Evolutionary conservation across 2,329 filamentous ascomycete genomes (phyloP).

Genomic region (Phyllosticta capitalensis): DNA sequence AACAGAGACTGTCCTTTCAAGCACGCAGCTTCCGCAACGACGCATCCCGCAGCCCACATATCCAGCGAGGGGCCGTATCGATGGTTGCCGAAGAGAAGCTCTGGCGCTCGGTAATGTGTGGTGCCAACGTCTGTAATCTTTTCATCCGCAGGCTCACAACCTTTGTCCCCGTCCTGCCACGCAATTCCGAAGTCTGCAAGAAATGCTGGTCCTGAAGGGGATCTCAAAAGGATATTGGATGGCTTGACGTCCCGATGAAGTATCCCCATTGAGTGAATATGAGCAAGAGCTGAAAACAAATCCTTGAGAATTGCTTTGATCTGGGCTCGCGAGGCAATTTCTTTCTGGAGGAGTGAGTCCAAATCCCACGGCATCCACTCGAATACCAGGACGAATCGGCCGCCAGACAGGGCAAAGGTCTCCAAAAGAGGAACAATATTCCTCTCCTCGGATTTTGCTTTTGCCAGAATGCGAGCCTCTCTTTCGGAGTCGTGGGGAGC

Average conservation of each 20-base stretch:
- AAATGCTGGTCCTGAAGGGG: constrained; percentile 60
- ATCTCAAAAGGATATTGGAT: constrained; percentile 69
- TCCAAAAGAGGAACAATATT: constrained; percentile 58
- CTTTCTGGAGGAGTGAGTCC: constrained; percentile 51
- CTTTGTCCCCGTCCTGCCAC: constrained; percentile 55
- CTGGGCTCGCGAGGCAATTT: constrained; percentile 31
- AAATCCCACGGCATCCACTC: constrained; percentile 74
- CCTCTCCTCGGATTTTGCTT: constrained; percentile 43
- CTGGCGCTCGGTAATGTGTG: constrained; percentile 80
- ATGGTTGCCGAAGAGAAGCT: constrained; percentile 76
- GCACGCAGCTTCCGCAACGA: constrained; percentile 66
- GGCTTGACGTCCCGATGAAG: constrained; percentile 94
- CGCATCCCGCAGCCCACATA: constrained; percentile 80
- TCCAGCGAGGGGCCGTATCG: constrained; percentile 66
- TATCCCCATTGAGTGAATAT: constrained; percentile 65
- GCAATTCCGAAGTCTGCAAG: constrained; percentile 89
- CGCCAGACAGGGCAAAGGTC: constrained; percentile 59
- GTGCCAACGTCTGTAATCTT: constrained; percentile 95
- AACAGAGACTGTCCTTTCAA: constrained; percentile 57
- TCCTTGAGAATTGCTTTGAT: constrained; percentile 49
- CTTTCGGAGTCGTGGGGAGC: constrained; percentile 75
- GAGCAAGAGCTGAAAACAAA: constrained; percentile 58
- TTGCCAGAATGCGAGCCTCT: constrained; percentile 64
- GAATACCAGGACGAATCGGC: constrained; percentile 70
- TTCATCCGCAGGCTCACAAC: constrained; percentile 51